Evolutionary conservation across 371 early-diverging fungal species (phyloP), one percentile per base, ranked within the genome.

Genomic region (Actinomortierella wolfii): DNA sequence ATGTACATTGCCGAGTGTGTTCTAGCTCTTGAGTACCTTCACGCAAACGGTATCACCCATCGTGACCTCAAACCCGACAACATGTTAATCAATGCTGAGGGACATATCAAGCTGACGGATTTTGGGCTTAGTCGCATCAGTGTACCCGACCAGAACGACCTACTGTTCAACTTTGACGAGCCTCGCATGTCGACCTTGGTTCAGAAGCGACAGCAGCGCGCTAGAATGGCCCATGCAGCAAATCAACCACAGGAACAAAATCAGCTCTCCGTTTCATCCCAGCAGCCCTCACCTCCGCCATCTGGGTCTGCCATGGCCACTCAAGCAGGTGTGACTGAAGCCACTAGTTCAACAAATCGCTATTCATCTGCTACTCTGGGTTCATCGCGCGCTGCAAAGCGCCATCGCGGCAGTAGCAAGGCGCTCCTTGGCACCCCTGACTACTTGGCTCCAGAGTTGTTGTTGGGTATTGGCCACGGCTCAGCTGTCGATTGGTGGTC

Each of bases 401-500:
- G 67, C 21, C 77, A 75, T 57, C 62, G 78, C 2, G 67, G 67
- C 17, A 76, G 74, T 13, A 71, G 69, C 45, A 84, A 83, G 62
- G 76, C 79, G 0, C 57, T 93, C 21, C 78, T 93, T 21, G 99
- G 99, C 8, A 97, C 98, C 1, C 97, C 98, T 0, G 99, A 98
- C 74, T 99, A 98, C 61, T 80, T 98, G 60, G 97, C 98, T 0
- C 98, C 98, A 0, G 99, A 98, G 67, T 78, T 94, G 46, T 77
- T 95, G 34, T 81, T 91, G 7, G 93, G 92, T 2, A 80, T 91
- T 18, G 89, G 89, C 17, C 93, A 95, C 64, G 90, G 80, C 0
- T 68, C 82, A 1, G 87, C 88, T 0, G 94, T 94, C 18, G 99
- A 99, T 71, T 96, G 95, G 92, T 98, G 97, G 97, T 86, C 95